These are phyloP conservation scores for Yamadazyma scolyti DNA, from an alignment of 805 yeast species.

Conservation along the genomic window DNA sequence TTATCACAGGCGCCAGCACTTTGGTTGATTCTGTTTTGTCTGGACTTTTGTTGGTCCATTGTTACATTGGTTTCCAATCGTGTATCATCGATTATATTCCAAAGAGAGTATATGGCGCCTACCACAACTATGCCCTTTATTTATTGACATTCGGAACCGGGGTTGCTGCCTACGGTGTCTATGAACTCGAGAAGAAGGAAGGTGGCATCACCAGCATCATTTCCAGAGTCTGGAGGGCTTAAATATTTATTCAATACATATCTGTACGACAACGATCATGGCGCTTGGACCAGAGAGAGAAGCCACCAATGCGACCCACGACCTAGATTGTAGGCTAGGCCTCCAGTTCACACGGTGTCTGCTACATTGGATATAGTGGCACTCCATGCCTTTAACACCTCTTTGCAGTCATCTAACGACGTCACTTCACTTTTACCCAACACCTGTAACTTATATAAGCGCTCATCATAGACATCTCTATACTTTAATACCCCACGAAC, in stretches of 20 bases:
- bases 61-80: slow-evolving; percentile 68
- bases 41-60: slow-evolving; percentile 56
- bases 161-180: slow-evolving; percentile 67
- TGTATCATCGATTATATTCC: slow-evolving; percentile 82
- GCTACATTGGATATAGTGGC: too few species aligned
- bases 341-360: too few species aligned
- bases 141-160: slow-evolving; percentile 61
- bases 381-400: slow-evolving; percentile 22
- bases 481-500: slow-evolving; percentile 16
- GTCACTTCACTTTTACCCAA: slow-evolving; percentile 13
- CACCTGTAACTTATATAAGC: slow-evolving; percentile 15
- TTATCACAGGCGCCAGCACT: slow-evolving; percentile 50
- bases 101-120: slow-evolving; percentile 62
- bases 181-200: slow-evolving; percentile 60
- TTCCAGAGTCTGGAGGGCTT: slow-evolving; percentile 36
- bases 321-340: too few species aligned
- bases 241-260: slow-evolving; percentile 10
- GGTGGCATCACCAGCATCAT: slow-evolving; percentile 59
- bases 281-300: too few species aligned
- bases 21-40: slow-evolving; percentile 55
- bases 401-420: slow-evolving; percentile 15
- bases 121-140: slow-evolving; percentile 59
- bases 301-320: too few species aligned
- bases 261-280: too few species aligned
- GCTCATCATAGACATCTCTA: slow-evolving; percentile 31